A percentile compares a stretch with the other conserved stretches of the same genome.
Evolutionary conservation across 345 rosid species (phyloP).

Genomic region (Arabidopsis thaliana): TAIR10.1 NC_003070.9:888001-888500

Average conservation of each 20-base stretch:
- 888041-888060: conserved; percentile 8
- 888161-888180: background rate
- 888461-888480: too few relatives aligned
- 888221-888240: conserved; percentile 25
- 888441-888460: background rate
- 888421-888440: background rate
- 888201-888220: conserved; percentile 31
- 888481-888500: too few relatives aligned
- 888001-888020: background rate
- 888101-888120: background rate
- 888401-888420: too few relatives aligned
- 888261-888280: conserved; percentile 23
- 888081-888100: background rate
- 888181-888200: conserved; percentile 19
- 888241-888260: conserved; percentile 24
- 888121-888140: background rate
- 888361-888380: conserved; percentile 18
- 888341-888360: conserved; percentile 14
- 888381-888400: background rate
- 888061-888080: background rate
- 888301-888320: conserved; percentile 1
- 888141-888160: background rate
- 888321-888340: background rate
- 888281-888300: background rate
- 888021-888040: conserved; percentile 6